Conservation (phyloP, 2,329 filamentous ascomycete species). For the Sclerotinia glacialis region DNA sequence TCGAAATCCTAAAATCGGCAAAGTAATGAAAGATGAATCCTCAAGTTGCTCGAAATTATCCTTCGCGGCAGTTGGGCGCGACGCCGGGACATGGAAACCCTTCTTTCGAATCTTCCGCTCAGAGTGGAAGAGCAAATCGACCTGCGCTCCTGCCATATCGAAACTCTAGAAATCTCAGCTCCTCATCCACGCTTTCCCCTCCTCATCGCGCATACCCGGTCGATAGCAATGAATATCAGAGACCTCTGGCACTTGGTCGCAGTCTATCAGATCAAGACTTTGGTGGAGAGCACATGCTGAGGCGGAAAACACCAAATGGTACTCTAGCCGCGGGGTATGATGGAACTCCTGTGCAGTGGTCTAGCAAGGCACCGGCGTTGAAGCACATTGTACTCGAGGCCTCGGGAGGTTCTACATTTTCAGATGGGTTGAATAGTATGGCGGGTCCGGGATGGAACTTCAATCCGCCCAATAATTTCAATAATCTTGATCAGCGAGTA, state of each 20-base stretch:
- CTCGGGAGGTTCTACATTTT: slow-evolving; percentile 34
- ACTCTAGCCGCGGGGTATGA: slow-evolving; percentile 90
- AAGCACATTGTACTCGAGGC: slow-evolving; percentile 80
- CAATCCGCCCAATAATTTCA: slow-evolving; percentile 21
- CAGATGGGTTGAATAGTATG: slow-evolving; percentile 23
- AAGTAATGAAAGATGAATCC: slow-evolving; percentile 46
- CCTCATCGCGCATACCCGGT: slow-evolving; percentile 35
- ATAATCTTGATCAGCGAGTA: slow-evolving; percentile 24
- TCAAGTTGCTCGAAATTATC: slow-evolving; percentile 45
- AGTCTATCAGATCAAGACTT: slow-evolving; percentile 47
- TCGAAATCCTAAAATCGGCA: slow-evolving; percentile 23
- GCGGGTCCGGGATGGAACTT: slow-evolving; percentile 4
- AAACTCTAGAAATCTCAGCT: slow-evolving; percentile 35
- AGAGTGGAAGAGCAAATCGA: slow-evolving; percentile 30
- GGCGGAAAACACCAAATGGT: slow-evolving; percentile 92
- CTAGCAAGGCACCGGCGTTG: slow-evolving; percentile 68
- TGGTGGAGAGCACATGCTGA: slow-evolving; percentile 60
- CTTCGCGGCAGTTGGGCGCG: slow-evolving; percentile 38
- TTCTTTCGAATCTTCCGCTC: slow-evolving; percentile 32
- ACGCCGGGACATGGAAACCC: slow-evolving; percentile 33
- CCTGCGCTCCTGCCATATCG: slow-evolving; percentile 32
- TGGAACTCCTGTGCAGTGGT: slow-evolving; percentile 71
- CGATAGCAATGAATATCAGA: slow-evolving; percentile 28
- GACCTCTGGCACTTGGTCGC: slow-evolving; percentile 22
- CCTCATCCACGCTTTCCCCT: slow-evolving; percentile 27